Percentiles rank a stretch among this genome's conserved stretches.
Evolutionary conservation across 2,329 filamentous ascomycete species (phyloP).

Genomic region (Fusarium tuaranense): DNA sequence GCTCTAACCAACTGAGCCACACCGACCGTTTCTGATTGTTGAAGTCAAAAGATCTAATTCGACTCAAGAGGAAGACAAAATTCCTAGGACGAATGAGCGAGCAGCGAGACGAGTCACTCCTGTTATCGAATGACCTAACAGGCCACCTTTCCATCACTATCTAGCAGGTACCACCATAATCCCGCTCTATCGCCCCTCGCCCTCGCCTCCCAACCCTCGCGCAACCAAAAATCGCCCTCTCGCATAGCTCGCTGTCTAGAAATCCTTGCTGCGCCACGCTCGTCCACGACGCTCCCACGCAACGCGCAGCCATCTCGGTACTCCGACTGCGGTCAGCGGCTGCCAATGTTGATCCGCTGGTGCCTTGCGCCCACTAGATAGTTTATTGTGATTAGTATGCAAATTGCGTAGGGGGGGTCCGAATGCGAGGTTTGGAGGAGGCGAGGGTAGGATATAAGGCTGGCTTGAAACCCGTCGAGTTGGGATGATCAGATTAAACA

Average conservation of each 20-base stretch:
- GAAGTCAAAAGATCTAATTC: neutral
- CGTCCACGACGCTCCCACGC: constrained; percentile 29
- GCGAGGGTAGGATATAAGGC: constrained; percentile 31
- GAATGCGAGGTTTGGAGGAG: constrained; percentile 14
- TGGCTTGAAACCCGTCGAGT: neutral
- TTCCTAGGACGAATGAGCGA: neutral
- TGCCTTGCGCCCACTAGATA: neutral
- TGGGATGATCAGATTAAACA: neutral
- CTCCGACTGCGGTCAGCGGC: constrained; percentile 5
- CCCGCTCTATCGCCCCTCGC: constrained; percentile 12
- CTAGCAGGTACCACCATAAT: neutral
- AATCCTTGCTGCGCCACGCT: constrained; percentile 29
- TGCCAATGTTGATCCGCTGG: neutral
- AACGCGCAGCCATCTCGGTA: constrained; percentile 2
- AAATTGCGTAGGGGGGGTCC: constrained; percentile 21
- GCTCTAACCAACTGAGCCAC: constrained; percentile 55
- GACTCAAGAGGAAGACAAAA: neutral
- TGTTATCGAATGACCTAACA: neutral
- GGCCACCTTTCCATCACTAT: neutral
- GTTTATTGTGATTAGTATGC: neutral
- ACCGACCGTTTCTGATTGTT: constrained; percentile 36
- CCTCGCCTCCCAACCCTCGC: neutral
- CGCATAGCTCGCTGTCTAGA: neutral
- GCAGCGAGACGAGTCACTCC: neutral
- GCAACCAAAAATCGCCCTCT: neutral